Base-by-base conservation (phyloP, 2,329 filamentous ascomycete genomes). In the Metarhizium album region DNA sequence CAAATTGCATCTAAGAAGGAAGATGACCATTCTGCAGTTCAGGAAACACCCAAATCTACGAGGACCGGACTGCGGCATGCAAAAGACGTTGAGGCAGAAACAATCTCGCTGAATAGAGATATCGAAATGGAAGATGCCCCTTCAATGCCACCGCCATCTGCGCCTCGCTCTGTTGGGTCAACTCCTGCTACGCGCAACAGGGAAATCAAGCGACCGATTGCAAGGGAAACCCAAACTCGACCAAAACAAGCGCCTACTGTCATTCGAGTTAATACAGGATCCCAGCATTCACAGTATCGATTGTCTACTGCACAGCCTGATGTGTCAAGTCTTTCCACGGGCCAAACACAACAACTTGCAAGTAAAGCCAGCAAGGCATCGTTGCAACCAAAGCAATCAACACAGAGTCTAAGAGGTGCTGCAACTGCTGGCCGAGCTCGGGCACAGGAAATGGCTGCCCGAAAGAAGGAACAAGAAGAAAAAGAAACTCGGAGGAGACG, bases 401-500 rank as follows among this genome's bases (percentile, higher is more conserved):
- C 71, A 8, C 71, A 76, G 49, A 87, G 78, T 60, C 72, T 90
- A 49, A 87, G 86, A 64, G 58, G 58, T 4, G 61, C 67, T 0
- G 80, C 81, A n/a, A 76, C 82, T 31, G 74, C 73, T n/a, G 74
- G 78, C 2, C 81, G 83, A 48, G 78, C 83, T 0, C 87, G 86
- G 63, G 84, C 86, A 2, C 71, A 90, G 22, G 82, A 90, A 49
- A 74, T 86, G 46, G 87, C 85, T 2, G 86, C 87, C 38, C 84
- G 83, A 61, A 90, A 90, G 67, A 91, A 86, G 63, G 89, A 95
- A 64, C 84, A 83, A 63, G 90, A 95, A 59, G 88, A 94, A 62
- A 81, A 83, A 46, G 87, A 90, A 56, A 80, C 82, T 14, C 83
- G 90, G 60, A 81, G 84, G 47, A 91, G 88, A 61, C 83, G 84